phyloP scores from a whole-genome alignment of 1,139 yeast genomes.

The Hyphopichia wangnamkhiaoensis region DNA sequence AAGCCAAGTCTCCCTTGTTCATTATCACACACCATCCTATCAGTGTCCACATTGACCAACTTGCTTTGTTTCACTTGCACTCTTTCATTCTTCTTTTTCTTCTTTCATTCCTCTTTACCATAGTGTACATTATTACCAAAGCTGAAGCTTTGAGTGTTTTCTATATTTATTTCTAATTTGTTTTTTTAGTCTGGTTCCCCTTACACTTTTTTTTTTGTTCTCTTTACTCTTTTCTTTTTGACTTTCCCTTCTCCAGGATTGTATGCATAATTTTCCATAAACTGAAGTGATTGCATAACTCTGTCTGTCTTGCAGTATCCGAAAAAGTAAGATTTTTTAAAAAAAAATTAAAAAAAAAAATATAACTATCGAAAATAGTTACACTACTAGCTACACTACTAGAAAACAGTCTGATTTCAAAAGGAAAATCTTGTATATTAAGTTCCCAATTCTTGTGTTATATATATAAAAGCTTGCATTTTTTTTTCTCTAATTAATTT shows the following conservation, averaged over 20 bases:
- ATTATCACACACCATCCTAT: too few species aligned
- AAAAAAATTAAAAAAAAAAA: too few species aligned
- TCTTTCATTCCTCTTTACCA: background rate
- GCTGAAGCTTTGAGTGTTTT: background rate
- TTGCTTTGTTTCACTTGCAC: background rate
- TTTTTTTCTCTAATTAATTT: background rate
- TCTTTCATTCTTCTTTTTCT: background rate
- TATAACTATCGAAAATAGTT: background rate
- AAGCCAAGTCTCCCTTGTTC: too few species aligned
- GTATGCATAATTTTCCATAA: background rate
- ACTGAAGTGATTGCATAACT: too few species aligned
- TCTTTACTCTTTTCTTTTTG: background rate
- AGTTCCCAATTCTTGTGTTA: background rate
- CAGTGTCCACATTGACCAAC: too few species aligned
- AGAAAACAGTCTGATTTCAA: too few species aligned
- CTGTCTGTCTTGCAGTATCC: too few species aligned
- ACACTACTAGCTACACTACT: too few species aligned
- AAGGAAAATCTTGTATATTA: too few species aligned
- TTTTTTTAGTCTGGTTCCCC: too few species aligned
- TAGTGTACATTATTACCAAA: conserved; percentile 1
- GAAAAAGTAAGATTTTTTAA: background rate
- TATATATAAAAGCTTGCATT: background rate
- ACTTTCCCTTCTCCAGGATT: background rate
- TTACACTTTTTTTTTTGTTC: background rate
- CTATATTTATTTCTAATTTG: too few species aligned